phyloP scores from a whole-genome alignment of 441 rosid genomes.

The Dalechampia spathulata region DNA sequence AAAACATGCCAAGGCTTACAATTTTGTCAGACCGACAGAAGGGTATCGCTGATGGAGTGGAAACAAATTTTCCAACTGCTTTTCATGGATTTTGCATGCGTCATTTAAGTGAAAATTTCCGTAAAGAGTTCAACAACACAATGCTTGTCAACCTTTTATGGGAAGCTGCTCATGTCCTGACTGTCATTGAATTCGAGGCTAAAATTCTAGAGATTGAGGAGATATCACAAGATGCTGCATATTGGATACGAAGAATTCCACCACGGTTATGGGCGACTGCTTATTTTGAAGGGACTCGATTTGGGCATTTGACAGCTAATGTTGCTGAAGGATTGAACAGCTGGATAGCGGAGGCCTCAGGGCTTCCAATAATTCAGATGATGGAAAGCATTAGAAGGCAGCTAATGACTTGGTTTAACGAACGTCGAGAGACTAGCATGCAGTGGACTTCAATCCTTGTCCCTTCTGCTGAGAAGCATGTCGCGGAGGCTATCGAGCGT shows the following conservation, averaged over 20 bases:
- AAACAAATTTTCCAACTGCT: conserved; percentile 56
- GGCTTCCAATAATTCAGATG: conserved; percentile 87
- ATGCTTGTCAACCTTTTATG: conserved; percentile 43
- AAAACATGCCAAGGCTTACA: conserved; percentile 72
- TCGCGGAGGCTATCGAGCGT: conserved; percentile 64
- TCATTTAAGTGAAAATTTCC: conserved; percentile 41
- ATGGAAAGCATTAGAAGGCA: conserved; percentile 77
- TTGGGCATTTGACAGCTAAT: conserved; percentile 67
- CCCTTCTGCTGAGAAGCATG: conserved; percentile 71
- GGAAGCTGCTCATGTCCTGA: conserved; percentile 57
- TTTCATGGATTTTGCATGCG: conserved; percentile 60
- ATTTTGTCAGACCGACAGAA: conserved; percentile 46
- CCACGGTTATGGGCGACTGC: conserved; percentile 54
- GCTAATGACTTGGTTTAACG: conserved; percentile 83
- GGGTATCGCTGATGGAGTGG: conserved; percentile 46
- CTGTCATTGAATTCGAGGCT: conserved; percentile 34
- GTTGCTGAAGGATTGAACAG: conserved; percentile 52
- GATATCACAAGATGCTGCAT: conserved; percentile 46
- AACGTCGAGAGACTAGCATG: conserved; percentile 68
- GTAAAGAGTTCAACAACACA: conserved; percentile 37
- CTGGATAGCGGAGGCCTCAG: conserved; percentile 75
- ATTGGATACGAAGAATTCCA: conserved; percentile 39
- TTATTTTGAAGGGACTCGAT: conserved; percentile 52
- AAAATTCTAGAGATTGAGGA: conserved; percentile 42
- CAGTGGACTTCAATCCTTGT: conserved; percentile 78